Evolutionary conservation across 2,329 filamentous ascomycete genomes (phyloP), one percentile per base, ranked within the genome.

Genomic region (Bimuria novae-zelandiae): DNA sequence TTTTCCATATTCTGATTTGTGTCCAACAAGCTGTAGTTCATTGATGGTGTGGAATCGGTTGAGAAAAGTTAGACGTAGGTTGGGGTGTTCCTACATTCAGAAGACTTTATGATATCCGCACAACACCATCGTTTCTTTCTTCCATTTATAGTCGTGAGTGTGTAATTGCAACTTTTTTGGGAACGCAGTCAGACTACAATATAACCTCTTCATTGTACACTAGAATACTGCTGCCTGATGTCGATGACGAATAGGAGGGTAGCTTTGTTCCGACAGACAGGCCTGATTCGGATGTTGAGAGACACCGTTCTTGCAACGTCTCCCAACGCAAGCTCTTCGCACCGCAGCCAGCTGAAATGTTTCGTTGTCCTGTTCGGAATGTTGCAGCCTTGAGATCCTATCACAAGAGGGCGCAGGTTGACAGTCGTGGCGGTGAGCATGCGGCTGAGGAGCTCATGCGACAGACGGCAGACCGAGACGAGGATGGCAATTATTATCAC

Each of bases 351-450:
- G 32, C 25, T 29, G 21, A 14, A 10, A 25, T 7, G 44, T 8
- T 32, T 39, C 22, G 33, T 37, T 47, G 44, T 47, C 33, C 32
- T 47, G 12, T 37, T 47, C 22, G 23, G 7, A 17, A 12, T 46
- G 30, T 29, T 8, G 44, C 16, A 47, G 33, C 44, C 44, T 47
- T 14, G 33, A 16, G n/a, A n/a, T n/a, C 14, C 4, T n/a, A 16
- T 36, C 4, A 3, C 17, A 25, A 36, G 17, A 12, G n/a, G 16
- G 14, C 14, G 22, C 11, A 16, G 19, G 17, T 10, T 17, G 16
- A 35, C 6, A 8, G 3, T 25, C 11, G 42, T 22, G 42, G 40
- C 27, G 40, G 40, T 32, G 40, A 30, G 40, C 25, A 32, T 32
- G 40, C 40, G 40, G 40, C 40, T 43, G 40, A 30, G 10, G 5